Conservation (phyloP, 805 yeast genomes). For the Metschnikowia matae region DNA sequence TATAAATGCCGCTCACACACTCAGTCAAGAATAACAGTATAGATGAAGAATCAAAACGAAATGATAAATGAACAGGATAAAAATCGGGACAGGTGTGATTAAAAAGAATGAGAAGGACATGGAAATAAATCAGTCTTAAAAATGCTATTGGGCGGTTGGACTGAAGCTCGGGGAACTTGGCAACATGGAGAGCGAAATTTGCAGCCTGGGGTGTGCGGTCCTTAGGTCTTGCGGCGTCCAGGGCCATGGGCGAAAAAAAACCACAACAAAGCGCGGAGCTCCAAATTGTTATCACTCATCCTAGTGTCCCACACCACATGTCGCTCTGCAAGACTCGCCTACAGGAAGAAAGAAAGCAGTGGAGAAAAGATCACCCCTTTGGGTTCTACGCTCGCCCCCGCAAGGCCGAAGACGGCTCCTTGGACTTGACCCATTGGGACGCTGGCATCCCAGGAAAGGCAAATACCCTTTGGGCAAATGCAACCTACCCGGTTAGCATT, state of each 20-base stretch:
- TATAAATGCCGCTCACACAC: too few species aligned
- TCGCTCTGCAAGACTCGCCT: slow-evolving; percentile 75
- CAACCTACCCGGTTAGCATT: slow-evolving; percentile 80
- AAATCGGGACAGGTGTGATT: too few species aligned
- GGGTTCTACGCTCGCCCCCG: slow-evolving; percentile 93
- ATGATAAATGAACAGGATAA: too few species aligned
- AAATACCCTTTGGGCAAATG: slow-evolving; percentile 84
- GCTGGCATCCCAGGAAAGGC: slow-evolving; percentile 96
- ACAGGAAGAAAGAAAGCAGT: slow-evolving; percentile 93
- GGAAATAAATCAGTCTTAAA: too few species aligned
- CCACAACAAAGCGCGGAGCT: not conserved
- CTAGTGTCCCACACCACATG: slow-evolving; percentile 16
- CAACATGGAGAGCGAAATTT: not conserved
- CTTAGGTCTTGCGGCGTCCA: not conserved
- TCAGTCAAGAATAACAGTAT: too few species aligned
- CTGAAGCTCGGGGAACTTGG: too few species aligned
- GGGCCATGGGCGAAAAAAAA: not conserved
- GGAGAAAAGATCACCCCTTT: slow-evolving; percentile 98
- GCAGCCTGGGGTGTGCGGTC: not conserved
- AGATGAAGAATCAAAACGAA: too few species aligned
- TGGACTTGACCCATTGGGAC: slow-evolving; percentile 83
- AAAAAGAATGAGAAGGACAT: too few species aligned
- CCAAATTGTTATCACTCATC: not conserved
- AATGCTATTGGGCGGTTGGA: too few species aligned
- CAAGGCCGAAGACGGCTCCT: slow-evolving; percentile 73